Percentiles rank a stretch among this genome's conserved stretches.
Evolutionary conservation across 2,329 filamentous ascomycete species (phyloP).

Genomic region (Sordariomycetes sp.): DNA sequence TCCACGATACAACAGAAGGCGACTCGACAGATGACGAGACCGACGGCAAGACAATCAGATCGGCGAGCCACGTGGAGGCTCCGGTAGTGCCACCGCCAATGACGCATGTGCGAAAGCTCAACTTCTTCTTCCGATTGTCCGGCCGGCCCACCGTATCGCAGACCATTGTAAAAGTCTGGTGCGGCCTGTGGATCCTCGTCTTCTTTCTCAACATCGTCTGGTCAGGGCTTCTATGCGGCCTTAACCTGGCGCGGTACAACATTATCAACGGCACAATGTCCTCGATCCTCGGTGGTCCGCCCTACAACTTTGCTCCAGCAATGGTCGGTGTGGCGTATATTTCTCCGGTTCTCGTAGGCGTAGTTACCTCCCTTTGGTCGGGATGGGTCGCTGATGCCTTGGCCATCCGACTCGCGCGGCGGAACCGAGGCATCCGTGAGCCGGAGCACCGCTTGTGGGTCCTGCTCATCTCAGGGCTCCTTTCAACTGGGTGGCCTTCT

Average conservation of each 20-base stretch:
- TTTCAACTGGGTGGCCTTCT: constrained; percentile 27
- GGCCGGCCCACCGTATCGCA: constrained; percentile 8
- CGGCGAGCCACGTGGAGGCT: background rate
- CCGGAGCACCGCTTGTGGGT: constrained; percentile 20
- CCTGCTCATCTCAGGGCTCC: constrained; percentile 17
- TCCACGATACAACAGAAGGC: constrained; percentile 1
- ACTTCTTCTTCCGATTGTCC: constrained; percentile 11
- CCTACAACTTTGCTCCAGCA: constrained; percentile 19
- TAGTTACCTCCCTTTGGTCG: constrained; percentile 12
- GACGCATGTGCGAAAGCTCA: constrained; percentile 2
- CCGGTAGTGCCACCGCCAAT: background rate
- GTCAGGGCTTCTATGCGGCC: constrained; percentile 19
- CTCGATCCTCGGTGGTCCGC: constrained; percentile 14
- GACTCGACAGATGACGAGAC: background rate
- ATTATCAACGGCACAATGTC: constrained; percentile 19
- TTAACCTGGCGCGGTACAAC: constrained; percentile 19
- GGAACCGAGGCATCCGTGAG: constrained; percentile 19
- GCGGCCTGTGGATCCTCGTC: constrained; percentile 16
- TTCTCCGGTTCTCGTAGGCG: constrained; percentile 14
- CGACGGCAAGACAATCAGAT: background rate
- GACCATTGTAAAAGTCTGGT: constrained; percentile 10
- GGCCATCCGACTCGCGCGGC: constrained; percentile 16
- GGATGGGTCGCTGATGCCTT: constrained; percentile 17
- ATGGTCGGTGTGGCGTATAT: constrained; percentile 17
- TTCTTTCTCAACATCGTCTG: constrained; percentile 17